Conservation (phyloP, 2,329 filamentous ascomycete genomes). For the Penicillium sp. region DNA sequence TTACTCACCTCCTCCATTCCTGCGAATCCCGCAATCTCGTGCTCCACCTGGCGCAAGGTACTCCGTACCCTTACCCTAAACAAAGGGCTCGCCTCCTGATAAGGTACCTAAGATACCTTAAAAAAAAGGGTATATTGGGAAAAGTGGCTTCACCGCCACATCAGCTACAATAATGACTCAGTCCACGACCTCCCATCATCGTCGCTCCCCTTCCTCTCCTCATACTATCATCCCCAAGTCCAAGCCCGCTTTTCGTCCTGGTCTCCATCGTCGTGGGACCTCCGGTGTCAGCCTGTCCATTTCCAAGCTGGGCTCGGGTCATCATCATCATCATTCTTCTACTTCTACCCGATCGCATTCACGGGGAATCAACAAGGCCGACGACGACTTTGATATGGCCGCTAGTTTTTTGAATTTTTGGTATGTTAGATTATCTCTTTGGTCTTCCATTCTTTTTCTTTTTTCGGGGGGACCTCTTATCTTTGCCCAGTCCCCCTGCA, state of each 20-base stretch:
- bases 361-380: slow-evolving; percentile 27
- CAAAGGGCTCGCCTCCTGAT: slow-evolving; percentile 19
- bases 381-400: slow-evolving; percentile 48
- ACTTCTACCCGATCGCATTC: slow-evolving; percentile 21
- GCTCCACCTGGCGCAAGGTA: slow-evolving; percentile 22
- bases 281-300: slow-evolving; percentile 40
- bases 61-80: background rate
- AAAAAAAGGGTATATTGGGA: slow-evolving; percentile 29
- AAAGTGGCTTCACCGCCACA: slow-evolving; percentile 44
- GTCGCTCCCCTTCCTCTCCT: slow-evolving; percentile 42
- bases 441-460: background rate
- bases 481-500: slow-evolving; percentile 19
- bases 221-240: slow-evolving; percentile 37
- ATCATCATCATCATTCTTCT: background rate
- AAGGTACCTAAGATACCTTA: slow-evolving; percentile 27
- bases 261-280: slow-evolving; percentile 43
- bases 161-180: slow-evolving; percentile 43
- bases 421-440: slow-evolving; percentile 38
- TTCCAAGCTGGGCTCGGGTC: slow-evolving; percentile 42
- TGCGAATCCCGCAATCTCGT: slow-evolving; percentile 26
- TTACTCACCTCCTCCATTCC: background rate
- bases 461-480: slow-evolving; percentile 22
- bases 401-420: slow-evolving; percentile 54
- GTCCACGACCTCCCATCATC: slow-evolving; percentile 40
- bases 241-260: slow-evolving; percentile 38